phyloP scores from a whole-genome alignment of 805 yeast genomes.

The Yarrowia porcina region DNA sequence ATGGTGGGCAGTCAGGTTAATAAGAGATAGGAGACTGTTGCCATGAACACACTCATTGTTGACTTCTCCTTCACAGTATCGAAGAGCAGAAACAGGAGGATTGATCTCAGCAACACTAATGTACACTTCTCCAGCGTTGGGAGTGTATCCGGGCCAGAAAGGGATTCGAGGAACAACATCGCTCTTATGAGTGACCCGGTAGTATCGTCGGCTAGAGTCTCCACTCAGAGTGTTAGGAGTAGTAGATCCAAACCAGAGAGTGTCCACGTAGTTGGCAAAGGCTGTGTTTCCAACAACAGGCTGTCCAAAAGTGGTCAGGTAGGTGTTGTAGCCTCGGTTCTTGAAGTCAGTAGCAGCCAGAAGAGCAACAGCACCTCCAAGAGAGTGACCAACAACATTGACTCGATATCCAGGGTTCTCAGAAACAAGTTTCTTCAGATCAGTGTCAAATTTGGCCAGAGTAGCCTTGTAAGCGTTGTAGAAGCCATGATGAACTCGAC shows the following conservation, averaged over 20 bases:
- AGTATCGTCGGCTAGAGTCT: slow-evolving; percentile 17
- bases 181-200: slow-evolving; percentile 26
- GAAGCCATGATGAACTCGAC: slow-evolving; percentile 4
- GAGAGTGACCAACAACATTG: slow-evolving; percentile 65
- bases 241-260: neutral
- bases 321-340: slow-evolving; percentile 51
- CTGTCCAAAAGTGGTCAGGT: slow-evolving; percentile 57
- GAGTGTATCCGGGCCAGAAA: slow-evolving; percentile 6
- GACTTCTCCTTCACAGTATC: slow-evolving; percentile 16
- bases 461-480: neutral
- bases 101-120: neutral
- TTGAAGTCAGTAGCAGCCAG: slow-evolving; percentile 58
- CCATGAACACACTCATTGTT: slow-evolving; percentile 26
- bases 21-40: neutral
- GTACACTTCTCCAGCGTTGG: neutral
- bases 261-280: slow-evolving; percentile 53
- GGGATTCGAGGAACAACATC: slow-evolving; percentile 29
- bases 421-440: neutral
- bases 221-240: neutral
- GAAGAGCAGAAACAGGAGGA: neutral
- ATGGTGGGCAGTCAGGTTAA: neutral
- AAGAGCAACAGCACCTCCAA: slow-evolving; percentile 68
- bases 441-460: neutral
- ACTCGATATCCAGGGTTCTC: slow-evolving; percentile 48
- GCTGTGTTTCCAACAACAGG: slow-evolving; percentile 59